These are phyloP conservation scores for Sodiomyces alkalinus DNA, from an alignment of 2,329 filamentous ascomycete genomes.

Conservation along the genomic window DNA sequence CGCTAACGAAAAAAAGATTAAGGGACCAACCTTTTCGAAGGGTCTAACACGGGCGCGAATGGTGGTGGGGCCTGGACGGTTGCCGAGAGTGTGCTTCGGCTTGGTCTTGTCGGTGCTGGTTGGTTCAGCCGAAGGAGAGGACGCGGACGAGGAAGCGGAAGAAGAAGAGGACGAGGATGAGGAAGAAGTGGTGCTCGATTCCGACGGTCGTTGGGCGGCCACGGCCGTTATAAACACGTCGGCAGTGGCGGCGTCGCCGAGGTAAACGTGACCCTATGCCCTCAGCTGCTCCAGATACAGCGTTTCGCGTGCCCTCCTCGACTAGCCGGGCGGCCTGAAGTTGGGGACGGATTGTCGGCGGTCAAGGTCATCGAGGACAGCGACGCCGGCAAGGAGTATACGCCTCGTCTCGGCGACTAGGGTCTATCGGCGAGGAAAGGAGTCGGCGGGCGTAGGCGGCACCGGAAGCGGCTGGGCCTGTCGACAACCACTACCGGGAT, in stretches of 20 bases:
- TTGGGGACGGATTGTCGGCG: constrained; percentile 12
- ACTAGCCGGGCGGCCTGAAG: too few species aligned
- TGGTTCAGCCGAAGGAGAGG: too few species aligned
- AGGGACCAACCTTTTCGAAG: constrained; percentile 1
- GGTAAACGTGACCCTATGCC: constrained; percentile 24
- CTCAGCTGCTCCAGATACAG: constrained; percentile 18
- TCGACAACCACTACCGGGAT: too few species aligned
- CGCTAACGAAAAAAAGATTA: background rate
- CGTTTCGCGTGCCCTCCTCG: constrained; percentile 4
- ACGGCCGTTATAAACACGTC: constrained; percentile 30
- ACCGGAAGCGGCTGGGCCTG: constrained; percentile 7
- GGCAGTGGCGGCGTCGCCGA: constrained; percentile 22
- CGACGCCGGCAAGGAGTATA: constrained; percentile 15
- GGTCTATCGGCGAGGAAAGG: constrained; percentile 10
- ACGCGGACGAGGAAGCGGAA: too few species aligned
- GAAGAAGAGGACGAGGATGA: too few species aligned
- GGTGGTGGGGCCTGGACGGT: too few species aligned
- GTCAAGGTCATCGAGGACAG: constrained; percentile 8
- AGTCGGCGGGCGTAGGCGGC: constrained; percentile 6
- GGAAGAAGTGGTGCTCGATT: constrained; percentile 8
- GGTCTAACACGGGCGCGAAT: too few species aligned
- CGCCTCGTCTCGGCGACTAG: constrained; percentile 15
- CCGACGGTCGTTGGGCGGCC: constrained; percentile 20
- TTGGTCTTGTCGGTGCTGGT: too few species aligned
- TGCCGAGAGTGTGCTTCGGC: too few species aligned